A percentile compares a stretch with the other conserved stretches of the same genome.
Conservation (phyloP, 192 early-diverging fungal species). For the Rhizoclosmatium sp. region DNA sequence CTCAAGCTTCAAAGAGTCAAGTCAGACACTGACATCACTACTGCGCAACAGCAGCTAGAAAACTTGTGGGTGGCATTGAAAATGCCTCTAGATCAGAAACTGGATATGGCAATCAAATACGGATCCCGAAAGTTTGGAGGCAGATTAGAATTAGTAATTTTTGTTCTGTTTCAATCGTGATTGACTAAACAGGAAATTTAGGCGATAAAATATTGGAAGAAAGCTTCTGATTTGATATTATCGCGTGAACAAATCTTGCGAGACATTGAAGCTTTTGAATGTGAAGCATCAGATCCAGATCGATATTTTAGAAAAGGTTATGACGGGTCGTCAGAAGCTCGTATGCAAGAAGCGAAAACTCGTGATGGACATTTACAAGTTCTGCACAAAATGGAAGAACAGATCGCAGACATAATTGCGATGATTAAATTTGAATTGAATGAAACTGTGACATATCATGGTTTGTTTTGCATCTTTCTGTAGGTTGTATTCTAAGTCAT, state of each 20-base stretch:
- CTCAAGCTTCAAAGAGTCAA: constrained; percentile 2
- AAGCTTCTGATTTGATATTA: constrained; percentile 48
- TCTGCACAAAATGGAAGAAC: constrained; percentile 53
- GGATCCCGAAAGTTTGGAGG: constrained; percentile 53
- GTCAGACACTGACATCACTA: constrained; percentile 42
- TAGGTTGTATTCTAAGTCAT: neutral
- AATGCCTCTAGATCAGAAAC: constrained; percentile 63
- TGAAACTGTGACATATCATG: constrained; percentile 64
- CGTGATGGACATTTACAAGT: constrained; percentile 55
- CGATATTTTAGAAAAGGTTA: constrained; percentile 54
- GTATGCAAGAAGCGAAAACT: constrained; percentile 52
- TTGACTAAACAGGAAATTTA: constrained; percentile 20
- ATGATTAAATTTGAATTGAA: constrained; percentile 56
- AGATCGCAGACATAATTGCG: constrained; percentile 46
- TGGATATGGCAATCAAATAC: constrained; percentile 71
- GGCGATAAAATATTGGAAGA: constrained; percentile 60
- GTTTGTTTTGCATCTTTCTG: constrained; percentile 29
- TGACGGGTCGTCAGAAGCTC: constrained; percentile 54
- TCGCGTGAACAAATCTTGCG: constrained; percentile 50
- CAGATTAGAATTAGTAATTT: constrained; percentile 51
- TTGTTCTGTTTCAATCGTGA: neutral
- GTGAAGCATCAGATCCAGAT: constrained; percentile 54
- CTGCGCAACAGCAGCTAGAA: constrained; percentile 57
- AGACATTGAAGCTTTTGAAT: constrained; percentile 59
- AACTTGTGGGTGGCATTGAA: constrained; percentile 58